These are phyloP conservation scores for Cavenderia fasciculata DNA, from an alignment of 78 protist species.

Conservation along the genomic window DNA sequence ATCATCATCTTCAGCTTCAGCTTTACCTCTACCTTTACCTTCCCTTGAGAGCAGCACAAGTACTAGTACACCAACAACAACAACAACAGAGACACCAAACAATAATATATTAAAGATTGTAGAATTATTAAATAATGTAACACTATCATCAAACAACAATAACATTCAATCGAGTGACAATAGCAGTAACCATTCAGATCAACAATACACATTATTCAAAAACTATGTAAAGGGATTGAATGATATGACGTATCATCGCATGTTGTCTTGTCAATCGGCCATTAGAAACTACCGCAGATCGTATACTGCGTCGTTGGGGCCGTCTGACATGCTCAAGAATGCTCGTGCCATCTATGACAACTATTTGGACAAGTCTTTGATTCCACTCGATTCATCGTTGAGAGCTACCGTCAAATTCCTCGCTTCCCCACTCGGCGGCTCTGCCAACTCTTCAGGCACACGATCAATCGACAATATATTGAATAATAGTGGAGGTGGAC, in stretches of 20 bases:
- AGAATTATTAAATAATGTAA: no score
- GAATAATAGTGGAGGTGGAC: background rate
- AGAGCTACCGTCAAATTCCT: background rate
- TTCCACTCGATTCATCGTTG: background rate
- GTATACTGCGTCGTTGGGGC: background rate
- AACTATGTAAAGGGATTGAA: background rate
- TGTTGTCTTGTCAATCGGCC: conserved; percentile 6
- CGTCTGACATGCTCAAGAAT: background rate
- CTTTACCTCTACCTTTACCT: no score
- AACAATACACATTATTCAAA: no score
- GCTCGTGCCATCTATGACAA: background rate
- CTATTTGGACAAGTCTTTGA: background rate
- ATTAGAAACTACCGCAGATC: background rate
- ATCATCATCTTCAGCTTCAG: no score
- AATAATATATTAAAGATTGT: no score
- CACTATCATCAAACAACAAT: no score
- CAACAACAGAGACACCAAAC: no score
- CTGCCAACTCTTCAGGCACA: background rate
- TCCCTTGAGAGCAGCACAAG: no score
- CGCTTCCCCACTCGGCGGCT: no score
- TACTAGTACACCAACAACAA: no score
- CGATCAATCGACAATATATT: background rate
- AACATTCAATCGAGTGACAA: no score
- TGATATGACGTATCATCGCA: background rate
- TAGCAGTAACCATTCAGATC: no score